These are phyloP conservation scores for Trebouxia sp. DNA, from an alignment of 139 green algal genomes.

Conservation along the genomic window DNA sequence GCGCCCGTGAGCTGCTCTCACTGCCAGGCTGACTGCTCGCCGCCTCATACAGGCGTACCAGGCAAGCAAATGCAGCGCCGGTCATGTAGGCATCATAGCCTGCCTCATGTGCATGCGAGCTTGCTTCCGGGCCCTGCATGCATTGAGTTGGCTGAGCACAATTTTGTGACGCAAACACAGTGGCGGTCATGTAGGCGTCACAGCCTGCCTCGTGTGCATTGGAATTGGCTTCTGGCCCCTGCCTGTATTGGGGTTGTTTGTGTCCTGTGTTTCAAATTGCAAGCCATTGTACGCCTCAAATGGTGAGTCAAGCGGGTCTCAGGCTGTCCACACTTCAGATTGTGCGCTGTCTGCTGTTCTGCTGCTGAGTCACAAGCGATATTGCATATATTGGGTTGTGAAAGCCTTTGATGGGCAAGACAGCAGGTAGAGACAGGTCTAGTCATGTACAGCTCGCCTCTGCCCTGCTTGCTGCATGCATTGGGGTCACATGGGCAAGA, in stretches of 20 bases:
- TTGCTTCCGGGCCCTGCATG: conserved; percentile 26
- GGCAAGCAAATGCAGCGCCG: conserved; percentile 35
- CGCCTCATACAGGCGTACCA: conserved; percentile 15
- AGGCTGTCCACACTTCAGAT: no score
- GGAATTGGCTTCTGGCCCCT: background rate
- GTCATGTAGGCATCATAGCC: conserved; percentile 86
- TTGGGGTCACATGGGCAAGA: no score
- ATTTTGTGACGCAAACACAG: background rate
- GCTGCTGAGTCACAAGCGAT: no score
- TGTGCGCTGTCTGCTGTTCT: no score
- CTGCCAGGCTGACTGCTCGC: background rate
- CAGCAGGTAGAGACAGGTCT: no score
- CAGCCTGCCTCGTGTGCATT: background rate
- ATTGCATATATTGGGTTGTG: no score
- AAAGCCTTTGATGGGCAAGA: no score
- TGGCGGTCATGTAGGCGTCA: background rate
- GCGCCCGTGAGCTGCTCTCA: no score
- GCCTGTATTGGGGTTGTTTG: background rate
- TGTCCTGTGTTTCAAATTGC: background rate
- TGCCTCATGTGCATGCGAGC: conserved; percentile 66
- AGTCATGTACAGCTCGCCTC: no score
- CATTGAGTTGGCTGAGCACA: background rate
- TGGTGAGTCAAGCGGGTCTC: no score
- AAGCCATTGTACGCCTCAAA: no score
- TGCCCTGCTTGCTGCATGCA: no score